Base-by-base conservation (phyloP, 1,284 basidiomycete species). In the Trichosporon faecale region DNA sequence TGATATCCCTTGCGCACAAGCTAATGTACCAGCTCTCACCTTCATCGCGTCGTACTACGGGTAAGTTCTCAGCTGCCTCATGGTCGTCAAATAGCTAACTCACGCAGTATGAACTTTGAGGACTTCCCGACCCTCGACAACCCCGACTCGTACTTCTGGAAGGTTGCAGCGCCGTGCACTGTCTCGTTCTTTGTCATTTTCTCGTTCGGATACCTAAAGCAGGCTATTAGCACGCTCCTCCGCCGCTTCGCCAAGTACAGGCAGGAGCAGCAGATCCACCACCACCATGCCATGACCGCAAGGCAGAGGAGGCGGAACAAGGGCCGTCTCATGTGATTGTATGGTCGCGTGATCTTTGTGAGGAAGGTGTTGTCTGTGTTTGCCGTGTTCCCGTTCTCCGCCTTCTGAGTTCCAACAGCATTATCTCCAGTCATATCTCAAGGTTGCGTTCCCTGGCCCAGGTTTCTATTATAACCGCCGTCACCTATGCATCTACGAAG, bases 161-260 rank as follows among this genome's bases (percentile, higher is more conserved):
- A 79, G 66, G 75, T 83, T 29, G 81, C 83, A 2, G 74, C 74
- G 0, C 83, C 83, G 2, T 74, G 75, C 46, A 80, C 82, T 1
- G 74, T 77, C 33, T 75, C 72, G 4, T 84, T 84, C 76, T 83
- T 84, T 72, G 21, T 84, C 75, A 76, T 81, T 33, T 83, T 84
- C 71, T 77, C 76, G 27, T 82, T 75, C 44, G 68, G 72, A 3
- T 84, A 83, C 66, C 73, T 84, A 46, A 70, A 71, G 63, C 68
- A 70, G 7, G 78, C 74, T 2, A 67, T 73, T n/a, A 72, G 76
- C 16, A 82, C 79, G 9, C 60, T 75, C 25, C 63, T 52, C n/a
- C 75, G 80, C 40, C 68, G 75, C 52, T 49, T 79, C 14, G 57
- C 57, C 1, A 72, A 65, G 67, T 31, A 37, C 63, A 27, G 64